Conservation (phyloP, 2,329 filamentous ascomycete genomes). For the Ceratocystis harringtonii region DNA sequence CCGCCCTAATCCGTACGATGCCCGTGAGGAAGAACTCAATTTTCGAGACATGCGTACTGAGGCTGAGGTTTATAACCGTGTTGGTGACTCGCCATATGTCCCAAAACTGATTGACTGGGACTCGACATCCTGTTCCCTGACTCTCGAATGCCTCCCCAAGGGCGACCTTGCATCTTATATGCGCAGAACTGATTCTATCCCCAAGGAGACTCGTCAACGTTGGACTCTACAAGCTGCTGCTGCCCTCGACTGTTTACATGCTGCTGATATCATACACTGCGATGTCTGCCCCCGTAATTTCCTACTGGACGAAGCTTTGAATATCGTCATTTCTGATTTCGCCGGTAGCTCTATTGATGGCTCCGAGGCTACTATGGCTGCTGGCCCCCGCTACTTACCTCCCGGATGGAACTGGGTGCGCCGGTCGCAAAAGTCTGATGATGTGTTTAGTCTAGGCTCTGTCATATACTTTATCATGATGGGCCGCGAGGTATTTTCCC, state of each 20-base stretch:
- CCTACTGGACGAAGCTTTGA: slow-evolving; percentile 24
- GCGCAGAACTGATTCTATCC: slow-evolving; percentile 13
- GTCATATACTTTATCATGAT: slow-evolving; percentile 26
- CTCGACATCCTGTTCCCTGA: slow-evolving; percentile 19
- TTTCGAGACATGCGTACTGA: slow-evolving; percentile 19
- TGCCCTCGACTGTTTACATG: slow-evolving; percentile 26
- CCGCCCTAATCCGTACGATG: slow-evolving; percentile 20
- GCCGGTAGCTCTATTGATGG: slow-evolving; percentile 22
- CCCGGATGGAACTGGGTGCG: slow-evolving; percentile 21
- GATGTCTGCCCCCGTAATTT: slow-evolving; percentile 29
- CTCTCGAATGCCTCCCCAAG: slow-evolving; percentile 22
- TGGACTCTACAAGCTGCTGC: slow-evolving; percentile 25
- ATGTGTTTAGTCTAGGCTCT: slow-evolving; percentile 26
- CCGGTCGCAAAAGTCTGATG: slow-evolving; percentile 21
- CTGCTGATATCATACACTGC: slow-evolving; percentile 26
- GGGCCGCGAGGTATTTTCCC: slow-evolving; percentile 22
- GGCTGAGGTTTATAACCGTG: slow-evolving; percentile 20
- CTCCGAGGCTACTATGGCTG: slow-evolving; percentile 19
- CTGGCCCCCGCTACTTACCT: slow-evolving; percentile 20
- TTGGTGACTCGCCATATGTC: slow-evolving; percentile 19
- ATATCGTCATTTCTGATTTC: slow-evolving; percentile 27
- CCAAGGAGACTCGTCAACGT: slow-evolving; percentile 19
- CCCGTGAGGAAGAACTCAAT: slow-evolving; percentile 18
- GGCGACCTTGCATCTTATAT: slow-evolving; percentile 21
- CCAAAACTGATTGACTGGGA: slow-evolving; percentile 20